A percentile compares a stretch with the other conserved stretches of the same genome.
Evolutionary conservation across 257 asterid genomes (phyloP).

Genomic region (Solanum ossicruentum): DNA sequence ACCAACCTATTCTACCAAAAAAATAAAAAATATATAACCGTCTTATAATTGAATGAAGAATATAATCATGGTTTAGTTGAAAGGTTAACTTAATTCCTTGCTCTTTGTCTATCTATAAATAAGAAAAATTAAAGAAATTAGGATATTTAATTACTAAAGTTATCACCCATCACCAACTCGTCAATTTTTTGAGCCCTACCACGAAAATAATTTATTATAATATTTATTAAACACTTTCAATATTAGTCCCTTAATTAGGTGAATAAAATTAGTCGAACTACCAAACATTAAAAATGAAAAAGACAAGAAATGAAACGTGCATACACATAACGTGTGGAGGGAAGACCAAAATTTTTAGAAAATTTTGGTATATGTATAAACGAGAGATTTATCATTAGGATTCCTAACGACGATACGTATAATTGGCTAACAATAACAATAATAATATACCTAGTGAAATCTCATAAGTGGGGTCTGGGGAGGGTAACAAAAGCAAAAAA

Average conservation of each 20-base stretch:
- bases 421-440: neutral
- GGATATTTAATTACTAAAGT: neutral
- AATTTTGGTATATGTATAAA: neutral
- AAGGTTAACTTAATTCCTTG: neutral
- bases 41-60: conserved; percentile 9
- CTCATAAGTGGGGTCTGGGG: too few species aligned
- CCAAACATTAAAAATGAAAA: conserved; percentile 3
- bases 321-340: neutral
- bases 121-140: neutral
- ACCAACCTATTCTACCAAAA: neutral
- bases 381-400: too few species aligned
- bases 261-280: neutral
- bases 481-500: too few species aligned
- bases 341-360: neutral
- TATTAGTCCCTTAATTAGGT: neutral
- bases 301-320: neutral
- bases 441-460: too few species aligned
- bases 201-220: neutral
- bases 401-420: neutral
- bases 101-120: neutral
- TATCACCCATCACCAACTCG: neutral
- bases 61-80: conserved; percentile 4
- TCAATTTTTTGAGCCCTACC: neutral
- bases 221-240: neutral
- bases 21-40: neutral